Evolutionary conservation across 345 rosid genomes (phyloP).

Genomic region (Draba incana): DNA sequence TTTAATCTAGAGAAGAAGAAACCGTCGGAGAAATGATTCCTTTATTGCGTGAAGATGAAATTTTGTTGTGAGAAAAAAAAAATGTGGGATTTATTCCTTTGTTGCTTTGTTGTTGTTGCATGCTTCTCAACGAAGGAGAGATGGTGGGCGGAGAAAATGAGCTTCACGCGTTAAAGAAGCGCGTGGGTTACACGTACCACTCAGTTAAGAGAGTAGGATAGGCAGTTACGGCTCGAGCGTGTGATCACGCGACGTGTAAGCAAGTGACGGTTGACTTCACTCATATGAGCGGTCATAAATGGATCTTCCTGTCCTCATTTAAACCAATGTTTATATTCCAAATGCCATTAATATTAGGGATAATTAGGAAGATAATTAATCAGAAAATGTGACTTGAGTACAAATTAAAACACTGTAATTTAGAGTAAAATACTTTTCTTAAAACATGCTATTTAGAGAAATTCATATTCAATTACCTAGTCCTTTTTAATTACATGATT

Average conservation of each 20-base stretch:
- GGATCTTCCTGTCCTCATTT: neutral
- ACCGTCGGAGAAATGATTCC: slow-evolving; percentile 24
- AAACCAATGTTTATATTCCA: neutral
- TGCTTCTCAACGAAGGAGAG: slow-evolving; percentile 41
- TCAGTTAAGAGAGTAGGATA: neutral
- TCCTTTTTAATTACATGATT: neutral
- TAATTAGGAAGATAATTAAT: neutral
- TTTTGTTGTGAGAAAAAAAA: neutral
- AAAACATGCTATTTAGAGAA: too few relatives aligned
- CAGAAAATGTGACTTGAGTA: neutral
- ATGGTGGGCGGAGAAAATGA: slow-evolving; percentile 5
- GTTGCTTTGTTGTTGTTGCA: slow-evolving; percentile 13
- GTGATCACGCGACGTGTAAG: slow-evolving; percentile 22
- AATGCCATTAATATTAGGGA: neutral
- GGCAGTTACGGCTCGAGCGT: slow-evolving; percentile 15
- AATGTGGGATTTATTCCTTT: slow-evolving; percentile 28
- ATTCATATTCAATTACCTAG: neutral
- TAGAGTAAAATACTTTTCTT: too few relatives aligned
- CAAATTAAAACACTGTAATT: too few relatives aligned
- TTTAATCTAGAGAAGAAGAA: slow-evolving; percentile 14
- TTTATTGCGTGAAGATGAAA: slow-evolving; percentile 32
- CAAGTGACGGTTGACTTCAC: slow-evolving; percentile 27
- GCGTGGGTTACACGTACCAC: slow-evolving; percentile 1
- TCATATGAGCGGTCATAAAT: slow-evolving; percentile 31
- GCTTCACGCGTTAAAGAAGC: neutral